Percentiles rank a stretch among this genome's conserved stretches.
These are phyloP conservation scores for Stachybotrys echinatus DNA, from an alignment of 2,329 filamentous ascomycete species.

Conservation along the genomic window DNA sequence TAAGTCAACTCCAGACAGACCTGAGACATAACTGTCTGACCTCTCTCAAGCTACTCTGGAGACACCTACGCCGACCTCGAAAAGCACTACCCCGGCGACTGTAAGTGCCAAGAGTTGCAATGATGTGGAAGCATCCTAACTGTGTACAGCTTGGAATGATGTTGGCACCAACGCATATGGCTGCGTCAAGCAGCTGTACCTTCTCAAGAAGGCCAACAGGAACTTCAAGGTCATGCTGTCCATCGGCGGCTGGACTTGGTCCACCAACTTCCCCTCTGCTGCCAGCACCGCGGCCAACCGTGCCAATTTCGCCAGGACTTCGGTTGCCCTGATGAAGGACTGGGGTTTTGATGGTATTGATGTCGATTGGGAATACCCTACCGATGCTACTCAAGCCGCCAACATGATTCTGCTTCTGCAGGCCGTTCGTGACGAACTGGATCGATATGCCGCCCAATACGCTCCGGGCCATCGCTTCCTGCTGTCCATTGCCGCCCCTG, in stretches of 20 bases:
- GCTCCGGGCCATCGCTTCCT: constrained; percentile 45
- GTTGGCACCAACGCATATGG: constrained; percentile 71
- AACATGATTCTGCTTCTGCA: constrained; percentile 41
- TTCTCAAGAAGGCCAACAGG: constrained; percentile 72
- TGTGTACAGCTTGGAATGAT: constrained; percentile 49
- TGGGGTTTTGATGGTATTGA: constrained; percentile 56
- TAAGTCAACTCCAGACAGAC: constrained; percentile 27
- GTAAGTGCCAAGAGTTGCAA: constrained; percentile 22
- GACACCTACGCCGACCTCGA: constrained; percentile 67
- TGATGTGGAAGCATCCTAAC: background rate
- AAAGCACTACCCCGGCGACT: constrained; percentile 68
- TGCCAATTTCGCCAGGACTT: constrained; percentile 60
- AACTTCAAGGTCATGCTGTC: constrained; percentile 73
- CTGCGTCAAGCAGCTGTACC: constrained; percentile 71
- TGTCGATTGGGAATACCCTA: constrained; percentile 33
- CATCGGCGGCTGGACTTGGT: constrained; percentile 85
- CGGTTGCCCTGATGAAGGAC: constrained; percentile 67
- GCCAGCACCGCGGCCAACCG: constrained; percentile 59
- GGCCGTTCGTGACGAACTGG: constrained; percentile 39
- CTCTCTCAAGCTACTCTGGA: constrained; percentile 45
- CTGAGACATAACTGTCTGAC: constrained; percentile 1
- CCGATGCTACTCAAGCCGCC: constrained; percentile 30
- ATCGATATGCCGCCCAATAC: constrained; percentile 38
- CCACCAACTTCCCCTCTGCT: constrained; percentile 65
- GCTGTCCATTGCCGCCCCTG: constrained; percentile 48